Conservation (phyloP, 1,284 basidiomycete genomes). For the Afroboletus lepidellus region DNA sequence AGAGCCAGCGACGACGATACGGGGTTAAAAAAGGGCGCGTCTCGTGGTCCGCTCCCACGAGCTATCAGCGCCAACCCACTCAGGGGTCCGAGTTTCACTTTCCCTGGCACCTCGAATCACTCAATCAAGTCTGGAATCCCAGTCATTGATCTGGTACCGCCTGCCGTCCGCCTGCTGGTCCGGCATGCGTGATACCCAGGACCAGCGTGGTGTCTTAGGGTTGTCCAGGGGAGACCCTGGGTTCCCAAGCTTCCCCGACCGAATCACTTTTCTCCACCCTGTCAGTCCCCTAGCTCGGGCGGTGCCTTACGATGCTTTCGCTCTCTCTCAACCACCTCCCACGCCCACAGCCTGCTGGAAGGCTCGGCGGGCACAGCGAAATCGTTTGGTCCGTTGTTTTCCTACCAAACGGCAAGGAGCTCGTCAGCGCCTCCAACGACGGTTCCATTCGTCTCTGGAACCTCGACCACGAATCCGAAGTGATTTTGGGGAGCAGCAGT, state of each 20-base stretch:
- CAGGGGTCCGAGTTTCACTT: slow-evolving; percentile 30
- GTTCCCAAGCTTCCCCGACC: slow-evolving; percentile 24
- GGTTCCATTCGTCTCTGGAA: slow-evolving; percentile 33
- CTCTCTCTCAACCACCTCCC: slow-evolving; percentile 32
- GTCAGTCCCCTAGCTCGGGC: slow-evolving; percentile 22
- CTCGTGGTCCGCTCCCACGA: slow-evolving; percentile 32
- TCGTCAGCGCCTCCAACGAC: slow-evolving; percentile 32
- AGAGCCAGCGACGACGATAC: slow-evolving; percentile 1
- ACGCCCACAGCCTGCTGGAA: slow-evolving; percentile 23
- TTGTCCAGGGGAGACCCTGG: slow-evolving; percentile 30
- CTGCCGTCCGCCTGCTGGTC: slow-evolving; percentile 34
- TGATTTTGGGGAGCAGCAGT: slow-evolving; percentile 24
- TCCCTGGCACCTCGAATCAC: slow-evolving; percentile 26
- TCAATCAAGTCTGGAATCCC: slow-evolving; percentile 34
- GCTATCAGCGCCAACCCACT: slow-evolving; percentile 30
- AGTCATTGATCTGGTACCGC: slow-evolving; percentile 34
- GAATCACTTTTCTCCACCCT: slow-evolving; percentile 24
- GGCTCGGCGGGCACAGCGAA: slow-evolving; percentile 26
- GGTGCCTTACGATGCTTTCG: slow-evolving; percentile 30
- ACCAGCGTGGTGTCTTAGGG: slow-evolving; percentile 32
- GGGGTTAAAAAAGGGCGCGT: slow-evolving; percentile 6
- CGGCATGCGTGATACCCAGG: slow-evolving; percentile 33
- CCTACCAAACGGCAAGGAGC: slow-evolving; percentile 25
- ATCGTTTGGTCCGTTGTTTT: slow-evolving; percentile 32
- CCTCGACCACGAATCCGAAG: slow-evolving; percentile 27